phyloP scores from a whole-genome alignment of 192 early-diverging fungal species.

The Coemansia sp. region DNA sequence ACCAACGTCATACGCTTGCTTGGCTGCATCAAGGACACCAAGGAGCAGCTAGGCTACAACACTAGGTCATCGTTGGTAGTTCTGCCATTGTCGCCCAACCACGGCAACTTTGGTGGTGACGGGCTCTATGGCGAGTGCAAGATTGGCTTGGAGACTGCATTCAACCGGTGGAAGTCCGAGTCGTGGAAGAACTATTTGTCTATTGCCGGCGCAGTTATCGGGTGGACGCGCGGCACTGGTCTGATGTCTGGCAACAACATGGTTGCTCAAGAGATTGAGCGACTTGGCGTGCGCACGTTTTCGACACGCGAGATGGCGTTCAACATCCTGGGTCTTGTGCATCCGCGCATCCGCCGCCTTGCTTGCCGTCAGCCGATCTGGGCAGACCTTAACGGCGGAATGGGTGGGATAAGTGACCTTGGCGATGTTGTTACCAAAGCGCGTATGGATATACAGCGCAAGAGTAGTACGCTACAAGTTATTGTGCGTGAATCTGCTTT shows the following conservation, averaged over 20 bases:
- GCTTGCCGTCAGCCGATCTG: constrained; percentile 77
- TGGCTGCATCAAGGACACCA: constrained; percentile 82
- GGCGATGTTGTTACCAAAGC: neutral
- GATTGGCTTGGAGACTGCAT: constrained; percentile 89
- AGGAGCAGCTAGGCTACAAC: constrained; percentile 71
- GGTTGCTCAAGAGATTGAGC: constrained; percentile 87
- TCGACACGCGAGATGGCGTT: constrained; percentile 93
- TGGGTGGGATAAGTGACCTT: constrained; percentile 64
- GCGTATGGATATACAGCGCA: neutral
- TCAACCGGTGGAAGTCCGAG: constrained; percentile 91
- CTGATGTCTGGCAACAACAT: constrained; percentile 89
- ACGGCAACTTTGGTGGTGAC: constrained; percentile 90
- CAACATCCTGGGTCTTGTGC: constrained; percentile 85
- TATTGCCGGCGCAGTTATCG: constrained; percentile 90
- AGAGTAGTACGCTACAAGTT: neutral
- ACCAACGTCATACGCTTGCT: constrained; percentile 88
- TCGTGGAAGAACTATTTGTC: constrained; percentile 84
- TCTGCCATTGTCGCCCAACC: constrained; percentile 93
- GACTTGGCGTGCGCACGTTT: constrained; percentile 88
- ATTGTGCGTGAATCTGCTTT: neutral
- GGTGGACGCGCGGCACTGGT: constrained; percentile 96
- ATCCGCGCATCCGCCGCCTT: constrained; percentile 73
- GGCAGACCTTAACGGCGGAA: constrained; percentile 86
- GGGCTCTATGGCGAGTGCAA: constrained; percentile 97
- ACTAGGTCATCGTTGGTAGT: constrained; percentile 87